Base-by-base conservation (phyloP, 2,329 filamentous ascomycete genomes). In the Coniella lustricola region DNA sequence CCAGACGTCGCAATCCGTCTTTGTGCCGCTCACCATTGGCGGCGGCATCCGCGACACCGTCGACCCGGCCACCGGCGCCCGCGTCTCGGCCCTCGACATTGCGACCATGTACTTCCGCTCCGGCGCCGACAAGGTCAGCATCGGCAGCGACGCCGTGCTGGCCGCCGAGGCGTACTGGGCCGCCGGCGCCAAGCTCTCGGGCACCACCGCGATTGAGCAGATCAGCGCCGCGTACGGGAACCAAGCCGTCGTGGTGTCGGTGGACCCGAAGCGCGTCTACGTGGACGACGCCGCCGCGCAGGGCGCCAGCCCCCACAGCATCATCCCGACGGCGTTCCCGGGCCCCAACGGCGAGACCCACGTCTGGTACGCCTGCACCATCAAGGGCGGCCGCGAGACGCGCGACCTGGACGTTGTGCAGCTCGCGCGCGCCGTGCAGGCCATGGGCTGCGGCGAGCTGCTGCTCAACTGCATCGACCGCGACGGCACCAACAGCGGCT, bases 311-410 rank as follows among this genome's bases (percentile, higher is more conserved):
- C 79, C 84, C 46, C 76, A 77, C 1, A 84, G 88, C 60, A 87
- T 84, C 13, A 71, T 96, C 61, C 71, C 76, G 60, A 95, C 91
- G 0, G 64, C 68, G 0, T 77, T 72, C 53, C 82, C 81, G 0
- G 89, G 90, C 8, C 82, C 87, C 18, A 76, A 78, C 37, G 90
- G 90, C 22, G 87, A 96, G 66, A 71, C 73, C 45, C 85, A 82
- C 67, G 95, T 89, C 72, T 98, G 91, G 91, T 98, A 96, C 65
- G 90, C 93, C 50, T 97, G 93, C 70, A 98, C 93, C 7, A 89
- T 95, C 71, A 94, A 91, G 70, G 93, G 93, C 40, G 93, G 93
- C 7, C 83, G 93, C 53, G 91, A 97, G 70, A 90, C 86, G n/a
- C 81, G 90, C 52, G 90, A 97, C 64, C 75, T 97, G 56, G 91